Evolutionary conservation across 768 basidiomycete genomes (phyloP), one percentile per base, ranked within the genome.

Genomic region (Lentinula sp.): DNA sequence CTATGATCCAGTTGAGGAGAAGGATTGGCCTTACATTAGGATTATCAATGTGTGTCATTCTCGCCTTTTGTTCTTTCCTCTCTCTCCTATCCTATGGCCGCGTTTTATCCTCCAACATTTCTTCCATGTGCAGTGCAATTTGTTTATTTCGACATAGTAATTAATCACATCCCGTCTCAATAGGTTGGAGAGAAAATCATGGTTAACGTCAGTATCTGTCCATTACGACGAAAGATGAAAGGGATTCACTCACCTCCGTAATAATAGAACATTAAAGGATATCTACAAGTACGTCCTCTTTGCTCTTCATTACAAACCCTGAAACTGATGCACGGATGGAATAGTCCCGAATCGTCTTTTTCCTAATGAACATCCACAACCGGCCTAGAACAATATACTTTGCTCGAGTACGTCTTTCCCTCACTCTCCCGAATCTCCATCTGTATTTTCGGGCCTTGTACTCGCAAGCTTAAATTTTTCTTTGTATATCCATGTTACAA

Each of bases 291-390:
- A 62, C 39, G 76, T 63, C n/a, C 33, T 35, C 15, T 36, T 28
- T 43, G 35, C 32, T 37, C 48, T 35, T 18, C 32, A 54, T 20
- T 61, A 9, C 20, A 52, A 6, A 61, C 66, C 6, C 66, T 28
- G 28, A 56, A 55, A 57, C 13, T 35, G 36, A 35, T 15, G 57
- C 1, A 6, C n/a, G n/a, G 2, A 15, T 42, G 46, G 54, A 66
- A 15, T 73, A 98, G 87, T 93, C 93, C 2, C 79, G 96, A 62
- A 95, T 98, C 62, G 92, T 98, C 28, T 99, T 98, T 81, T 98
- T 97, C 81, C 79, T 99, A 49, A 98, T 98, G 97, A 99, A 99
- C 72, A 98, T 99, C 52, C 96, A 99, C 75, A 98, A 95, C 68
- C 81, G 83, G 64, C 91, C 87, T 70, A 82, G 96, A 20, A 94